Conservation (phyloP, 2,329 filamentous ascomycete genomes). For the Arachnopeziza araneosa region DNA sequence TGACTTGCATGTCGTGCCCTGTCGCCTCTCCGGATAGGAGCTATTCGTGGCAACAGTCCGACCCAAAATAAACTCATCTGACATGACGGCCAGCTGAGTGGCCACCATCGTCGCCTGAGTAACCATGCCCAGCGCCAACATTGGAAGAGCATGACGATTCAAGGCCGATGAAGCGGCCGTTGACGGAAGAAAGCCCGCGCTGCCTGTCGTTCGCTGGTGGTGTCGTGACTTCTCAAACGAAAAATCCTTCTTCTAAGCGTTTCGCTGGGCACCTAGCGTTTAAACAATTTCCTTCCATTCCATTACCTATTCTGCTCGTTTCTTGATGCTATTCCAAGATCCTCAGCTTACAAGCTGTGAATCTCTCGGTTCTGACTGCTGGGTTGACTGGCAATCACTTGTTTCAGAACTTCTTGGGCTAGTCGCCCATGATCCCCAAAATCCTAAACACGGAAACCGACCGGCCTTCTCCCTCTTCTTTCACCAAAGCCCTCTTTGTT, state of each 20-base stretch:
- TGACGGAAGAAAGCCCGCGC: neutral
- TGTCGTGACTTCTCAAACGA: neutral
- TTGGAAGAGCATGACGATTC: neutral
- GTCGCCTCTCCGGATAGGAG: neutral
- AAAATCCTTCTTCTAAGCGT: neutral
- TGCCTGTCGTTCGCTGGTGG: neutral
- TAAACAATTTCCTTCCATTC: conserved; percentile 1
- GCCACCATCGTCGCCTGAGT: neutral
- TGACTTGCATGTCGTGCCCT: neutral
- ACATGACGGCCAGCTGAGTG: neutral
- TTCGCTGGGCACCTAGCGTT: neutral
- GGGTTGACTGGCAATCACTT: neutral
- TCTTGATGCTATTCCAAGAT: conserved; percentile 1
- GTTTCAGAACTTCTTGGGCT: neutral
- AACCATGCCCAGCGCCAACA: neutral
- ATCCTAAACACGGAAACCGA: neutral
- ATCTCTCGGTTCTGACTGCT: neutral
- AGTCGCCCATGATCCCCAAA: neutral
- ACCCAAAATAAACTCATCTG: neutral
- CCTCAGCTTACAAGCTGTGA: neutral
- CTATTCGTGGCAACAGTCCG: neutral
- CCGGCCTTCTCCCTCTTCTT: neutral
- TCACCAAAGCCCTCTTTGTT: neutral
- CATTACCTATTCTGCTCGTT: neutral
- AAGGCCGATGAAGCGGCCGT: neutral